These are phyloP conservation scores for Cryptosporidium meleagridis DNA, from an alignment of 169 alveolate species.

Conservation along the genomic window DNA sequence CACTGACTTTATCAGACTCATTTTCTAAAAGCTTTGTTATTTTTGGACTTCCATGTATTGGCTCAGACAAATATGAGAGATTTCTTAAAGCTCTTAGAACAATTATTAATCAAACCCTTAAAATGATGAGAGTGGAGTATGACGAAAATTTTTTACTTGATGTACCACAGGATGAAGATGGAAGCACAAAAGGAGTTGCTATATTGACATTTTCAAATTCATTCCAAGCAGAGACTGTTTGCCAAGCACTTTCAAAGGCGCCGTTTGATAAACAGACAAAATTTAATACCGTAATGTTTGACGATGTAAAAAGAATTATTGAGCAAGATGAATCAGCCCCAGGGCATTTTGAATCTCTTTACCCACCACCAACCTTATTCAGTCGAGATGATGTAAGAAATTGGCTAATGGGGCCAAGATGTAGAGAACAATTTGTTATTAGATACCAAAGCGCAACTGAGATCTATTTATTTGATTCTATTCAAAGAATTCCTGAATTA, in stretches of 20 bases:
- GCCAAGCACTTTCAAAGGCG: conserved; percentile 71
- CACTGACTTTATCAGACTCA: conserved; percentile 78
- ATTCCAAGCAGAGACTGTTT: conserved; percentile 80
- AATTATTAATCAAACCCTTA: conserved; percentile 77
- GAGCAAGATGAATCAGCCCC: conserved; percentile 83
- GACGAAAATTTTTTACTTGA: conserved; percentile 78
- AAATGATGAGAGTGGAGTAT: conserved; percentile 78
- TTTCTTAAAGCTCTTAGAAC: conserved; percentile 80
- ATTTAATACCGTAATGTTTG: conserved; percentile 82
- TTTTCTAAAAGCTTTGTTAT: conserved; percentile 78
- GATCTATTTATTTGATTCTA: conserved; percentile 89
- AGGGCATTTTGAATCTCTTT: conserved; percentile 80
- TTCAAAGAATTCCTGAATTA: conserved; percentile 84
- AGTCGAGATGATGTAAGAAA: conserved; percentile 86
- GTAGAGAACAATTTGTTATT: conserved; percentile 89
- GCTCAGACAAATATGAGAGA: conserved; percentile 80
- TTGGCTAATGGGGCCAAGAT: conserved; percentile 87
- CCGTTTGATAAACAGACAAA: conserved; percentile 60
- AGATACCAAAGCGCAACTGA: conserved; percentile 88
- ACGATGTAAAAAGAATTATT: conserved; percentile 82
- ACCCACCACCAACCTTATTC: conserved; percentile 77
- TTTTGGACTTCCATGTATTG: conserved; percentile 81
- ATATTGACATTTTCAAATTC: conserved; percentile 83
- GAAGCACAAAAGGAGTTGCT: conserved; percentile 83
- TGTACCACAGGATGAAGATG: conserved; percentile 79